Base-by-base conservation (phyloP, 2,329 filamentous ascomycete species). In the Ploettnerulaceae sp. region DNA sequence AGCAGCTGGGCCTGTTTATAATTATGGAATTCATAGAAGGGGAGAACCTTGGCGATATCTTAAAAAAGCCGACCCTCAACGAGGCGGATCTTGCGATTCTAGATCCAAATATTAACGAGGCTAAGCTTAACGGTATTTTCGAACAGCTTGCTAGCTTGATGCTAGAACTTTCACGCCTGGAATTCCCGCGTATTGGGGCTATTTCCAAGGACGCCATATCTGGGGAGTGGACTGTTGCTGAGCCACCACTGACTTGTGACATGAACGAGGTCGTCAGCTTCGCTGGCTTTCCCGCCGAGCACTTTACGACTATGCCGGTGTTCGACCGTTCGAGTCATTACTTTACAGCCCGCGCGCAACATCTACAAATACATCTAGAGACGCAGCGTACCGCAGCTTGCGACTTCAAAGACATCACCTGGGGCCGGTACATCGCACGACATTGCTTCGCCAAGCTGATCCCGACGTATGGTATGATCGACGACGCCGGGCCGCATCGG, bases 241-340 rank as follows among this genome's bases (percentile, higher is more conserved):
- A 57, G 18, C 58, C 67, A 17, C 69, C 69, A 3, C 45, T 73
- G 2, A 68, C 66, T 2, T 58, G 64, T 1, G 69, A 69, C 43
- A 71, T 74, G 67, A 71, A 64, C 41, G 62, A 69, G 14, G 28
- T 59, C 67, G 48, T 29, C 65, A 29, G 50, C 51, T 21, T 52
- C 51, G 57, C 57, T 7, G 45, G 51, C 32, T 48, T 54, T 22
- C 58, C 61, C 22, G 26, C 45, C 14, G 38, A 38, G 8, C 29
- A 58, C 2, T 52, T 65, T 5, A 57, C 58, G n/a, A 14, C 17
- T 26, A 54, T 47, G 25, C 45, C 37, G 17, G 53, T 57, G 2
- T 70, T 64, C 45, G 12, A 41, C 4, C 57, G 58, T 8, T 58
- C 66, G 1, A 63, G 67, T 11, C 62, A 64, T 11, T 72, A 69